Conservation (phyloP, 352 stramenopile genomes). For the Bremia lactucae region DNA sequence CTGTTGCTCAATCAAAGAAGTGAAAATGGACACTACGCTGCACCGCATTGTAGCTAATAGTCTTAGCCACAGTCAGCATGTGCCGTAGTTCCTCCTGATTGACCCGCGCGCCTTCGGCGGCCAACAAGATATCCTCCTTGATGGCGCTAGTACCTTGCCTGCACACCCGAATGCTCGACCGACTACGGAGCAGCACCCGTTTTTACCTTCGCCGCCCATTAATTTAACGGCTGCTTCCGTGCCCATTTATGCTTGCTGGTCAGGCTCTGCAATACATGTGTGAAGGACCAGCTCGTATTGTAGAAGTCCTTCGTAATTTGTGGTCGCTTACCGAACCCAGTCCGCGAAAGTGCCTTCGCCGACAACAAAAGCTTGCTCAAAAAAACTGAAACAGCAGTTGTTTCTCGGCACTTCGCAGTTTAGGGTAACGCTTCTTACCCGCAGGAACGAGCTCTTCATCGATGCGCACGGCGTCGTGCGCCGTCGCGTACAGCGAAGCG, state of each 20-base stretch:
- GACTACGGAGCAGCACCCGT: not conserved
- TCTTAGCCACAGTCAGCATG: not conserved
- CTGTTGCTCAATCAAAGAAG: constrained; percentile 1
- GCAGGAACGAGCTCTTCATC: not conserved
- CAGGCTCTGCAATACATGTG: not conserved
- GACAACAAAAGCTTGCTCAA: not conserved
- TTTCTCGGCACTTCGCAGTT: not conserved
- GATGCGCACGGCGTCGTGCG: not conserved
- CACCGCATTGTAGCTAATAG: not conserved
- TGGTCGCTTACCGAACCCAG: not conserved
- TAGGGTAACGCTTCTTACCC: not conserved
- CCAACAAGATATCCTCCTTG: not conserved
- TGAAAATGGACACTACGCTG: constrained; percentile 1
- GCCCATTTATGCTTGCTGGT: not conserved
- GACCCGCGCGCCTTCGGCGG: not conserved
- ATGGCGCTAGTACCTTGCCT: no score
- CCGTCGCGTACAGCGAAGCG: not conserved
- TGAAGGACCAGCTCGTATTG: not conserved
- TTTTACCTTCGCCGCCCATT: not conserved
- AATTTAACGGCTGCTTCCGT: not conserved
- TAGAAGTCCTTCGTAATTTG: not conserved
- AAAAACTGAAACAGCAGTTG: not conserved
- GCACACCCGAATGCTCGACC: no score
- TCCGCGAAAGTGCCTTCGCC: not conserved
- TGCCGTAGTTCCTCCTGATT: not conserved